phyloP scores from a whole-genome alignment of 495 filamentous ascomycete genomes.

The Penicillium silybi region DNA sequence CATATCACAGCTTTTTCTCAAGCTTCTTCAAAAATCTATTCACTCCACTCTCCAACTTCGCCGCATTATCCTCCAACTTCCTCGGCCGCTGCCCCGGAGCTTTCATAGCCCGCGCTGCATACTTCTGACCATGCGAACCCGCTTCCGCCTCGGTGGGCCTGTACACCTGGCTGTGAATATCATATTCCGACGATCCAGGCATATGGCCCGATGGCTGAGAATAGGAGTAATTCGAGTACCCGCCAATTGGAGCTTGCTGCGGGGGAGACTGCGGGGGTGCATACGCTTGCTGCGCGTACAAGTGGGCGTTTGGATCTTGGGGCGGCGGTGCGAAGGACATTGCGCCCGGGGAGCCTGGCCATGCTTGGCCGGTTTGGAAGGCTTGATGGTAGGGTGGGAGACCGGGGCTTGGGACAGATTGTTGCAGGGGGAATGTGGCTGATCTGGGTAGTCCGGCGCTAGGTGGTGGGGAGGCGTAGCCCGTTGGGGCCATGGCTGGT shows the following conservation, averaged over 20 bases:
- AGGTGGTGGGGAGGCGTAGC: constrained; percentile 37
- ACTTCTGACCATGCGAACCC: constrained; percentile 35
- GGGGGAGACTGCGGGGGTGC: constrained; percentile 21
- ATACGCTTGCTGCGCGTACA: constrained; percentile 28
- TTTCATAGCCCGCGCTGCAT: constrained; percentile 50
- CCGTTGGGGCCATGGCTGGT: constrained; percentile 23
- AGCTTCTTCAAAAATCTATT: constrained; percentile 81
- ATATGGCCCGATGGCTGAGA: constrained; percentile 30
- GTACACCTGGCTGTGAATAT: constrained; percentile 74
- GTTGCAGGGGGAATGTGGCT: constrained; percentile 24
- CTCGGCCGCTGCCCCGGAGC: constrained; percentile 45
- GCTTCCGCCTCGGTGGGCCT: constrained; percentile 66
- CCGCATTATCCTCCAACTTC: constrained; percentile 66
- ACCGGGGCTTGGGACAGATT: constrained; percentile 23
- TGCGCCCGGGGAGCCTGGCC: constrained; percentile 8
- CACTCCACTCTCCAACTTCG: constrained; percentile 70
- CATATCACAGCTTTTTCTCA: constrained; percentile 71
- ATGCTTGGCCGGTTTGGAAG: constrained; percentile 3
- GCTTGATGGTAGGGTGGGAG: constrained; percentile 27
- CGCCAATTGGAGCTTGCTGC: constrained; percentile 27
- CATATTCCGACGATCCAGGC: constrained; percentile 47
- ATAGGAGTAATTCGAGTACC: constrained; percentile 59
- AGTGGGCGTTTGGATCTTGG: constrained; percentile 44
- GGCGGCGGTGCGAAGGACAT: constrained; percentile 45
- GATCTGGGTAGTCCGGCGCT: constrained; percentile 29